Evolutionary conservation across 2,329 filamentous ascomycete genomes (phyloP), one percentile per base, ranked within the genome.

Genomic region (Pyrenochaeta sp.): DNA sequence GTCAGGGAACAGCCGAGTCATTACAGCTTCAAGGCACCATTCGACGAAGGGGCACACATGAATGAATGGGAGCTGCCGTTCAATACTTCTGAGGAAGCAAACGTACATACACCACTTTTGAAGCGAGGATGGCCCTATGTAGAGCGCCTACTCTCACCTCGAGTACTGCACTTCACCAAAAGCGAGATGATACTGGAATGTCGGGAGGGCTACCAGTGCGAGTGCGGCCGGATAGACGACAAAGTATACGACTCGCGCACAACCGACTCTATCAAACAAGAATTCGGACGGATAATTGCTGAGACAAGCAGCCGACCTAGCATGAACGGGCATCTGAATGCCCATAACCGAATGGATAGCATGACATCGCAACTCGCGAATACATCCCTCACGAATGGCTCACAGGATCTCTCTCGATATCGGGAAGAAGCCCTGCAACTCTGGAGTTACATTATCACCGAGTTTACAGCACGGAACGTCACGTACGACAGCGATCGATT

Each of bases 121-220:
- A 71, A 66, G 25, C 67, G 72, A 25, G 73, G 70, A n/a, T 77
- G 73, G 74, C 70, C 71, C 24, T 76, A 72, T 36, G 55, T 59
- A 6, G 74, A 77, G 51, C 66, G 73, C 36, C 58, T 76, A 1
- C 63, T 76, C 3, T 74, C 74, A 10, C 64, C 68, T 2, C 68
- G 74, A 5, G 66, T 76, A 12, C 56, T 76, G 2, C 73, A 76
- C 47, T 75, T 76, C 44, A 75, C 73, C 6, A 69, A 68, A 45
- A 74, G 68, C 50, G 74, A 76, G 43, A 73, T 76, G 72, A 72
- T 76, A 37, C 51, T 76, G 12, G 74, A 76, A 59, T 80, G 78
- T 30, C 65, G 72, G 37, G 67, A 76, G 62, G 71, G 66, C 27
- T 73, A 74, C 49, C 72, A 74, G 45, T 77, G 74, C 58, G 74